A percentile compares a stretch with the other conserved stretches of the same genome.
Evolutionary conservation across 345 rosid species (phyloP).

Genomic region (Triadica sebifera): DNA sequence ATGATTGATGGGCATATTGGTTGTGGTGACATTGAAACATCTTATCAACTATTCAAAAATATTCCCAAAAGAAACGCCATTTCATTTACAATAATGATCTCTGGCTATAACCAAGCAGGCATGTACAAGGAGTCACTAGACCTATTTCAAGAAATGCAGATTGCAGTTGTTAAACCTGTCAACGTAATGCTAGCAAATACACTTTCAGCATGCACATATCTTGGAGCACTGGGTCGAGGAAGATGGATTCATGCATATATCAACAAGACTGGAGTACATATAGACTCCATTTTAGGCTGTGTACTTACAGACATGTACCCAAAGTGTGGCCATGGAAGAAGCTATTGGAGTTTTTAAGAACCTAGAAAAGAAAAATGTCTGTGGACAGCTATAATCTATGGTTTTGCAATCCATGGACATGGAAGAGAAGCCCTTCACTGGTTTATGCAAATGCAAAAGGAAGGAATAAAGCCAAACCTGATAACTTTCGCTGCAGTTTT

Average conservation of each 20-base stretch:
- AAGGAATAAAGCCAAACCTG: slow-evolving; percentile 57
- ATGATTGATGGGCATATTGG: slow-evolving; percentile 55
- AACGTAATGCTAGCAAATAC: slow-evolving; percentile 46
- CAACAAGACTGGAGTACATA: slow-evolving; percentile 19
- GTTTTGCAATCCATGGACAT: slow-evolving; percentile 60
- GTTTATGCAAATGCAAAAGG: slow-evolving; percentile 53
- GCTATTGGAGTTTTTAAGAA: slow-evolving; percentile 45
- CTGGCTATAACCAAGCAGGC: slow-evolving; percentile 56
- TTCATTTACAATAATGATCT: slow-evolving; percentile 68
- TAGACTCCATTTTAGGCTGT: slow-evolving; percentile 49
- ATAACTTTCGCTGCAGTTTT: slow-evolving; percentile 64
- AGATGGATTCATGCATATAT: slow-evolving; percentile 68
- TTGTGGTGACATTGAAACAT: slow-evolving; percentile 41
- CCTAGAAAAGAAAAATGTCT: slow-evolving; percentile 39
- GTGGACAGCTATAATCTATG: slow-evolving; percentile 70
- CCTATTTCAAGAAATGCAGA: slow-evolving; percentile 64
- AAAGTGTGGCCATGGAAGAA: slow-evolving; percentile 63
- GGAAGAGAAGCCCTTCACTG: slow-evolving; percentile 56
- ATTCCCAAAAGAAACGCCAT: slow-evolving; percentile 48
- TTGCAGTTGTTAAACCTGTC: slow-evolving; percentile 52
- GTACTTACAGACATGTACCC: slow-evolving; percentile 71
- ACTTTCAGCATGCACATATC: slow-evolving; percentile 68
- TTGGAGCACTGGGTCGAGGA: slow-evolving; percentile 75
- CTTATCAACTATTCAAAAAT: slow-evolving; percentile 37
- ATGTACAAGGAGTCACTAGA: slow-evolving; percentile 60